Base-by-base conservation (phyloP, 495 filamentous ascomycete genomes). In the Darksidea phi region DNA sequence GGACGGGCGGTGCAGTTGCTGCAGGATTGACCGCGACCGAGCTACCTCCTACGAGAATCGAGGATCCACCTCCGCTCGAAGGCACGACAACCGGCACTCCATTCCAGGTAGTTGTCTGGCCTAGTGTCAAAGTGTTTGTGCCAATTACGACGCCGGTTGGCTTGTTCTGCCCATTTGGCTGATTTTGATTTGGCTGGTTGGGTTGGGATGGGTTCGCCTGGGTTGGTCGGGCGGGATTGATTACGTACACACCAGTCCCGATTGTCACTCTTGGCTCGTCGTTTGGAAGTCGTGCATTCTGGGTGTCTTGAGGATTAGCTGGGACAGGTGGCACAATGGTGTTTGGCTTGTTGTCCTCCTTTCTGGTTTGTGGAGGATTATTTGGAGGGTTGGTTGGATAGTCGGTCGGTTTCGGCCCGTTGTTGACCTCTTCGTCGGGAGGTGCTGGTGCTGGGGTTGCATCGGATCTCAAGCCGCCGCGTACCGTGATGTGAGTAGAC, bases 41-140 rank as follows among this genome's bases (percentile, higher is more conserved):
- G 23, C 41, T 59, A 10, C 59, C 64, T 15, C 51, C 64, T 2
- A 67, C 59, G 13, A 67, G 54, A n/a, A 67, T 37, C 12, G 32
- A 24, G 48, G 63, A 62, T 4, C 58, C 58, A 3, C 41, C 48
- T 10, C 46, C 60, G 10, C 24, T 23, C 11, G 52, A 24, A 6
- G 64, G 64, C 0, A 59, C 59, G 11, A 48, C 38, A 0, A 67
- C 43, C 13, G 36, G 25, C 5, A 63, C 58, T 24, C 64, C 64
- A 25, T 59, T 53, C 12, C 56, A 54, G 17, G 49, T 59, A n/a
- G 57, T 63, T 17, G 18, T 49, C 37, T 63, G 59, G 3, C 64
- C 64, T 18, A 48, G 47, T 13, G 38, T 51, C 11, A 67, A 38
- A 1, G 64, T 67, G 25, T 59, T 17, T 5, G 59, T 26, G 24